Percentiles rank a stretch among this genome's conserved stretches.
Evolutionary conservation across 352 stramenopile genomes (phyloP).

Genomic region (Phytophthora sansomeana): DNA sequence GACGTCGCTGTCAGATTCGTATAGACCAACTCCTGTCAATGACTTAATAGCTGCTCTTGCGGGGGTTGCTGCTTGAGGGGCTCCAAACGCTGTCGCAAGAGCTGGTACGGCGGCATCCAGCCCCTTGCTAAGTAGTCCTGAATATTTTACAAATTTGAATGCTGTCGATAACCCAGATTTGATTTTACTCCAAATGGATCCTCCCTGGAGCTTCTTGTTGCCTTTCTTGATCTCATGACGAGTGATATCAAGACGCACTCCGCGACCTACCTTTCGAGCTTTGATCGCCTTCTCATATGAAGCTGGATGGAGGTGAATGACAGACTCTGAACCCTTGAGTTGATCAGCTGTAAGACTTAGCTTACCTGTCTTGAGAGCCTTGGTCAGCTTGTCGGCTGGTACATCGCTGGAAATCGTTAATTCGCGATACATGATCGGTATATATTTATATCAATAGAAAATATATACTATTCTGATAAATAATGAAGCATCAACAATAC

Average conservation of each 20-base stretch:
- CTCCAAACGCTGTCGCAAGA: constrained; percentile 1
- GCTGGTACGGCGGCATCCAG: constrained; percentile 15
- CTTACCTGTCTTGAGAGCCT: constrained; percentile 8
- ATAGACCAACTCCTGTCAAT: too few relatives aligned
- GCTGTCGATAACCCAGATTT: constrained; percentile 8
- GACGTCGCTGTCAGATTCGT: too few relatives aligned
- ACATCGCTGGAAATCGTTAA: constrained; percentile 9
- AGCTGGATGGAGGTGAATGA: constrained; percentile 30
- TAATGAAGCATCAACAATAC: too few relatives aligned
- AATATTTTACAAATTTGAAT: constrained; percentile 9
- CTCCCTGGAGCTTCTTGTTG: background rate
- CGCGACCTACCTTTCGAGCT: constrained; percentile 3
- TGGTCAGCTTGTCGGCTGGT: constrained; percentile 3
- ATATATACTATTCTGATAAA: constrained; percentile 27
- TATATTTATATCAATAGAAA: too few relatives aligned
- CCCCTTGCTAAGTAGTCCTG: constrained; percentile 2
- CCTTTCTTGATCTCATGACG: constrained; percentile 8
- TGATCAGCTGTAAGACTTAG: constrained; percentile 17
- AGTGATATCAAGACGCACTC: constrained; percentile 1
- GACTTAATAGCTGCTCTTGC: too few relatives aligned
- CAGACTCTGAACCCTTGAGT: constrained; percentile 8
- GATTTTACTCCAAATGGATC: constrained; percentile 24
- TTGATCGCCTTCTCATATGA: constrained; percentile 27
- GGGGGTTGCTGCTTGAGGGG: too few relatives aligned
- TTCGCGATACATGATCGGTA: constrained; percentile 20